Percentiles rank a stretch among this genome's conserved stretches.
phyloP scores from a whole-genome alignment of 2,329 filamentous ascomycete species.

The Neurospora sp. region DNA sequence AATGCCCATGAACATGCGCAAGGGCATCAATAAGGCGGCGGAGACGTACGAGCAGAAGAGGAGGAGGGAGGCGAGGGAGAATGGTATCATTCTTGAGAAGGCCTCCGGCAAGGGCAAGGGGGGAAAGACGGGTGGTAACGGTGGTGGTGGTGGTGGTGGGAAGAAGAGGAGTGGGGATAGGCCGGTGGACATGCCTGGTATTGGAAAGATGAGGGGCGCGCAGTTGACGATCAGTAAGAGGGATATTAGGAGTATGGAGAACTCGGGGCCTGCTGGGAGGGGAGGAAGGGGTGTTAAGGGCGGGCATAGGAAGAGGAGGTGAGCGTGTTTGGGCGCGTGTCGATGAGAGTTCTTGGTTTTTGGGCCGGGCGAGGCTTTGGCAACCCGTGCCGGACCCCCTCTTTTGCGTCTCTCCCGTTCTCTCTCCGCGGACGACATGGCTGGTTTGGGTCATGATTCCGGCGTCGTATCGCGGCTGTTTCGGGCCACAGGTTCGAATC shows the following conservation, averaged over 20 bases:
- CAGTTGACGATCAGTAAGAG: slow-evolving; percentile 68
- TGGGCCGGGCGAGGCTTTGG: background rate
- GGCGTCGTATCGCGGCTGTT: background rate
- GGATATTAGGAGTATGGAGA: slow-evolving; percentile 63
- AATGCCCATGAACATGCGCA: slow-evolving; percentile 82
- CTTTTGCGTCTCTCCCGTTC: background rate
- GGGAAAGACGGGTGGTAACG: slow-evolving; percentile 19
- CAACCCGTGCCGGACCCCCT: background rate
- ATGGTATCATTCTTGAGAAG: slow-evolving; percentile 75
- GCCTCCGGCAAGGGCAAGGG: slow-evolving; percentile 23
- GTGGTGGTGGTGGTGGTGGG: slow-evolving; percentile 19
- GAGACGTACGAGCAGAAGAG: slow-evolving; percentile 58
- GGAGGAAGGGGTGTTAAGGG: slow-evolving; percentile 11
- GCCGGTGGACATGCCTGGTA: slow-evolving; percentile 63
- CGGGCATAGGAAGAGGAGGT: slow-evolving; percentile 24
- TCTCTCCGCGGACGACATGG: background rate
- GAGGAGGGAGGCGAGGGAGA: slow-evolving; percentile 73
- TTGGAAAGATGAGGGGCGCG: slow-evolving; percentile 73
- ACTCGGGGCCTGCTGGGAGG: slow-evolving; percentile 31
- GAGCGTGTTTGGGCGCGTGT: slow-evolving; percentile 11
- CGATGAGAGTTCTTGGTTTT: background rate
- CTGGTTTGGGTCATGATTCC: background rate
- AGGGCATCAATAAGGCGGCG: slow-evolving; percentile 69
- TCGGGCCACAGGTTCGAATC: background rate
- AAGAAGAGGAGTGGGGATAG: slow-evolving; percentile 34